Percentiles rank a stretch among this genome's conserved stretches.
These are phyloP conservation scores for Pythium folliculosum DNA, from an alignment of 352 stramenopile genomes.

Conservation along the genomic window DNA sequence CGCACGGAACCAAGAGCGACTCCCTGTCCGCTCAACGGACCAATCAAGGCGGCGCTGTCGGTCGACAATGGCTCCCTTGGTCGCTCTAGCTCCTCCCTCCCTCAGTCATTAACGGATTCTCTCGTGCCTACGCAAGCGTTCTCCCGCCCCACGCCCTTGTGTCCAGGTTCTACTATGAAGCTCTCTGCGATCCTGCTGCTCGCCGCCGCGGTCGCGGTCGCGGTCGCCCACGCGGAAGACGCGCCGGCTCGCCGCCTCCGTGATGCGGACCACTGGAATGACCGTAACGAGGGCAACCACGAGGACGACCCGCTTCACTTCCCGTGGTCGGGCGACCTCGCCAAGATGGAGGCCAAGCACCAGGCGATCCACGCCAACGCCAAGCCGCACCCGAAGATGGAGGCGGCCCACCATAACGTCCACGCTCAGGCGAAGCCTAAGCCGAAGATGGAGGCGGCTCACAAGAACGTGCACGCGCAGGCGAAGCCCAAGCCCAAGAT, in stretches of 20 bases:
- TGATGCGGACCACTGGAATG: too few species aligned
- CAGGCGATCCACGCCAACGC: too few species aligned
- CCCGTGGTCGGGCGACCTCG: background rate
- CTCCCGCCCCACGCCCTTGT: background rate
- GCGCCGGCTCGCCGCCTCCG: background rate
- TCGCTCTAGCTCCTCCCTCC: too few species aligned
- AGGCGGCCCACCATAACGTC: too few species aligned
- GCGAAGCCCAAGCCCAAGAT: too few species aligned
- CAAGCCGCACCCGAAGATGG: too few species aligned
- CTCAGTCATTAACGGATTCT: background rate
- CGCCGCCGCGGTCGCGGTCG: background rate
- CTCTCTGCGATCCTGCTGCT: background rate
- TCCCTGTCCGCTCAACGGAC: background rate
- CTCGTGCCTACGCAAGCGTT: background rate
- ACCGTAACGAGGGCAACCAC: background rate
- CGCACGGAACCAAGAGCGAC: background rate
- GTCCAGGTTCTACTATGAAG: background rate
- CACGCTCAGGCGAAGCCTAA: too few species aligned
- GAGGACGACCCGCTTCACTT: background rate
- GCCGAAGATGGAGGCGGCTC: too few species aligned
- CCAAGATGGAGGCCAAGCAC: slow-evolving; percentile 1
- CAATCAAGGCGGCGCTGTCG: too few species aligned
- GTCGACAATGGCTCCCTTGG: too few species aligned
- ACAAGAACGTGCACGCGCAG: slow-evolving; percentile 4
- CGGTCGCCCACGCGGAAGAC: background rate